Evolutionary conservation across 805 yeast species (phyloP).

Genomic region (Wickerhamomyces xylosicus): DNA sequence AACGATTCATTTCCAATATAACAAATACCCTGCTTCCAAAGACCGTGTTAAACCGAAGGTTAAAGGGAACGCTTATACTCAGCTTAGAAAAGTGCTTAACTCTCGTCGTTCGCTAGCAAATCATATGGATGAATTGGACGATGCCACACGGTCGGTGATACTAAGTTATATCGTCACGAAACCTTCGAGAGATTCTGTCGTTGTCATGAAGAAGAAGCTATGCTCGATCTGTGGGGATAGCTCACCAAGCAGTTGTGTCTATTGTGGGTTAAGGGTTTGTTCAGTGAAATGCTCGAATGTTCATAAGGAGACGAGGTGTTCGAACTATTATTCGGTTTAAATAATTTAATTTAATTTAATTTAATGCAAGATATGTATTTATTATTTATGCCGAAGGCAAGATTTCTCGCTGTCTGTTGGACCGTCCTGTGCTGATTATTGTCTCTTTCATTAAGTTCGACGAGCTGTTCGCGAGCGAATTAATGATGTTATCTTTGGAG

Average conservation of each 20-base stretch:
- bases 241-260: slow-evolving; percentile 29
- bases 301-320: slow-evolving; percentile 35
- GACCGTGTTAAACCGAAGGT: slow-evolving; percentile 6
- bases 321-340: slow-evolving; percentile 15
- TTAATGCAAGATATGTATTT: too few relatives aligned
- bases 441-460: too few relatives aligned
- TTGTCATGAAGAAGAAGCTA: slow-evolving; percentile 27
- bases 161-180: slow-evolving; percentile 9
- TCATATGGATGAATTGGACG: slow-evolving; percentile 30
- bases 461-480: too few relatives aligned
- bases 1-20: slow-evolving; percentile 16
- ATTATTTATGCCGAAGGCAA: too few relatives aligned
- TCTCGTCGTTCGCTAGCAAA: slow-evolving; percentile 31
- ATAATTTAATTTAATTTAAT: too few relatives aligned
- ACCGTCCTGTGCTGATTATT: too few relatives aligned
- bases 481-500: too few relatives aligned
- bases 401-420: too few relatives aligned
- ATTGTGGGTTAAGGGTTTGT: slow-evolving; percentile 32
- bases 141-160: slow-evolving; percentile 22
- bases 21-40: slow-evolving; percentile 6
- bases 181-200: slow-evolving; percentile 12
- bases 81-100: slow-evolving; percentile 26
- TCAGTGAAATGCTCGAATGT: slow-evolving; percentile 28
- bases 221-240: slow-evolving; percentile 37
- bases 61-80: slow-evolving; percentile 17